These are phyloP conservation scores for Viola pubescens DNA, from an alignment of 441 rosid species.

Conservation along the genomic window DNA sequence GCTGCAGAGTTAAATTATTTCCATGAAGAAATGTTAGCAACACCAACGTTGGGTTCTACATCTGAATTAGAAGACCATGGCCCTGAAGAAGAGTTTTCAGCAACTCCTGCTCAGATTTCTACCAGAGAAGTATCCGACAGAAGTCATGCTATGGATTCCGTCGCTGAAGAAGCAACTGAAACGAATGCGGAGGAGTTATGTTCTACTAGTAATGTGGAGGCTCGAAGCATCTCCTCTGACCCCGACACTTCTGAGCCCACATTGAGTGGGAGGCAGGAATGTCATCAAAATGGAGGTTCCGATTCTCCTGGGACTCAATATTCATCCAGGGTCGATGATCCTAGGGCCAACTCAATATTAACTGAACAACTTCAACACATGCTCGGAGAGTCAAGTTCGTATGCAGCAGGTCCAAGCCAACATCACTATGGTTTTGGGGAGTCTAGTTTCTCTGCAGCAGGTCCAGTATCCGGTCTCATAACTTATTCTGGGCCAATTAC, in stretches of 20 bases:
- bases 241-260: conserved; percentile 18
- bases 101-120: conserved; percentile 15
- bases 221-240: conserved; percentile 22
- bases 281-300: conserved; percentile 10
- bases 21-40: conserved; percentile 7
- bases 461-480: conserved; percentile 46
- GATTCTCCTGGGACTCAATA: conserved; percentile 12
- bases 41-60: conserved; percentile 12
- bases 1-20: conserved; percentile 15
- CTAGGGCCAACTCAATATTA: conserved; percentile 14
- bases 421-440: conserved; percentile 38
- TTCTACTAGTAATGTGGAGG: conserved; percentile 20
- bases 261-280: conserved; percentile 16
- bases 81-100: conserved; percentile 4
- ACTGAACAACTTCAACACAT: too few relatives aligned
- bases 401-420: conserved; percentile 14
- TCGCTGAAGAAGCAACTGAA: conserved; percentile 12
- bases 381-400: too few relatives aligned
- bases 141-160: conserved; percentile 14
- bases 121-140: conserved; percentile 15
- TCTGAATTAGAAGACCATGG: conserved; percentile 8
- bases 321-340: conserved; percentile 19
- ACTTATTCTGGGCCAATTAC: conserved; percentile 60
- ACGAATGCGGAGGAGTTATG: conserved; percentile 13
- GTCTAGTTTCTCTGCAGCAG: conserved; percentile 67